These are phyloP conservation scores for Vigna angularis DNA, from an alignment of 306 rosid species.

Conservation along the genomic window DNA sequence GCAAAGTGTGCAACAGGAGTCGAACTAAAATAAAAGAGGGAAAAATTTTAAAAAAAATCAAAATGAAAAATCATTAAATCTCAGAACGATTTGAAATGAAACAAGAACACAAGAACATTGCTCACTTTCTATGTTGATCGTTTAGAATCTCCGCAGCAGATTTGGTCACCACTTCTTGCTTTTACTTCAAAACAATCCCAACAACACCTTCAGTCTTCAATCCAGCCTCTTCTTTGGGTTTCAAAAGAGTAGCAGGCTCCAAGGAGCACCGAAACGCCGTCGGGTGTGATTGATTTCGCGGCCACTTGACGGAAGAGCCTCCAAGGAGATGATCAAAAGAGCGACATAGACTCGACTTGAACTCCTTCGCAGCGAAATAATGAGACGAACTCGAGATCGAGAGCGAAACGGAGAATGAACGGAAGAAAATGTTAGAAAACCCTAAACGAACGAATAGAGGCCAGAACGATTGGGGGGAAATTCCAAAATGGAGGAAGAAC, in stretches of 20 bases:
- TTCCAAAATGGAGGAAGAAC: no score
- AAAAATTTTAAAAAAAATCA: not conserved
- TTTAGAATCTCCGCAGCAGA: conserved; percentile 88
- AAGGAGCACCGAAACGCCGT: conserved; percentile 64
- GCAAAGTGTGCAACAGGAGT: conserved; percentile 84
- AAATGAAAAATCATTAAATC: not conserved
- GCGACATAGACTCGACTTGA: no score
- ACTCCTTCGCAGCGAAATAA: no score
- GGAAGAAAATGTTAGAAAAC: no score
- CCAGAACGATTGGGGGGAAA: no score
- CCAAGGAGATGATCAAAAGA: no score
- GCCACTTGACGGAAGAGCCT: conserved; percentile 50
- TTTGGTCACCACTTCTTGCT: conserved; percentile 72
- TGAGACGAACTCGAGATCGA: no score
- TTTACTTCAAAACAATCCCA: conserved; percentile 71
- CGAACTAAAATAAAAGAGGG: conserved; percentile 48
- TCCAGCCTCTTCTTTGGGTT: conserved; percentile 52
- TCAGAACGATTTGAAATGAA: not conserved
- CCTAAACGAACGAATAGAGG: no score
- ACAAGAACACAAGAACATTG: conserved; percentile 15
- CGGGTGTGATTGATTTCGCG: conserved; percentile 49
- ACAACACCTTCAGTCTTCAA: conserved; percentile 47
- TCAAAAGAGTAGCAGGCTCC: conserved; percentile 45
- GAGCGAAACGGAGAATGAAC: no score
- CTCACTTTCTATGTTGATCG: conserved; percentile 83